These are phyloP conservation scores for Rhynchosporium agropyri DNA, from an alignment of 2,329 filamentous ascomycete genomes.

Conservation along the genomic window DNA sequence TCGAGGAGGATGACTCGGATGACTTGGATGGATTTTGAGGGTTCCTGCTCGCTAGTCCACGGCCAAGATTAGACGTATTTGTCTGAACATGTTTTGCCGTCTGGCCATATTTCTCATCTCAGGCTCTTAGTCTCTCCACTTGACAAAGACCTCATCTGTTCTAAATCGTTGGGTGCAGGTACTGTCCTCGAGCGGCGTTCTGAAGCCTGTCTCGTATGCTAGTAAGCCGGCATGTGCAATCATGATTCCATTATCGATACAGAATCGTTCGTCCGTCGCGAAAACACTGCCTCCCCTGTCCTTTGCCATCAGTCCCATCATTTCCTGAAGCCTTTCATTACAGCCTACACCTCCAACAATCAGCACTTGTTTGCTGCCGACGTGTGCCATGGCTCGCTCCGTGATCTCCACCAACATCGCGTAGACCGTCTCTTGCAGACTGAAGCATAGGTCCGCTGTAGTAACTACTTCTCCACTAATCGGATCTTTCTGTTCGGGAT, in stretches of 20 bases:
- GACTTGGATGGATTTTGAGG: slow-evolving; percentile 49
- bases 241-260: slow-evolving; percentile 99
- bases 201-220: slow-evolving; percentile 80
- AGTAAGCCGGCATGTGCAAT: slow-evolving; percentile 94
- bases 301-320: slow-evolving; percentile 96
- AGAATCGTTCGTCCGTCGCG: slow-evolving; percentile 95
- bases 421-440: slow-evolving; percentile 90
- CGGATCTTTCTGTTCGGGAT: slow-evolving; percentile 48
- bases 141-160: slow-evolving; percentile 78
- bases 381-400: slow-evolving; percentile 97
- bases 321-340: slow-evolving; percentile 91
- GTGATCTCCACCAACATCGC: slow-evolving; percentile 99
- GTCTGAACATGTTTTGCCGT: background rate
- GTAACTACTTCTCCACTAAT: slow-evolving; percentile 65
- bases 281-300: slow-evolving; percentile 89
- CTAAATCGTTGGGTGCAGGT: slow-evolving; percentile 83
- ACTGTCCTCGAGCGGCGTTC: slow-evolving; percentile 75
- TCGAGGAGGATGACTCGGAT: slow-evolving; percentile 68
- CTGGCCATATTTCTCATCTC: background rate
- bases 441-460: slow-evolving; percentile 86
- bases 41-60: background rate
- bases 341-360: slow-evolving; percentile 96
- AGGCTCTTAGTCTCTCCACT: slow-evolving; percentile 65
- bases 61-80: background rate
- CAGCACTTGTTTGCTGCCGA: slow-evolving; percentile 85